Conservation (phyloP, 2,329 filamentous ascomycete species). For the Talaromyces sp. region DNA sequence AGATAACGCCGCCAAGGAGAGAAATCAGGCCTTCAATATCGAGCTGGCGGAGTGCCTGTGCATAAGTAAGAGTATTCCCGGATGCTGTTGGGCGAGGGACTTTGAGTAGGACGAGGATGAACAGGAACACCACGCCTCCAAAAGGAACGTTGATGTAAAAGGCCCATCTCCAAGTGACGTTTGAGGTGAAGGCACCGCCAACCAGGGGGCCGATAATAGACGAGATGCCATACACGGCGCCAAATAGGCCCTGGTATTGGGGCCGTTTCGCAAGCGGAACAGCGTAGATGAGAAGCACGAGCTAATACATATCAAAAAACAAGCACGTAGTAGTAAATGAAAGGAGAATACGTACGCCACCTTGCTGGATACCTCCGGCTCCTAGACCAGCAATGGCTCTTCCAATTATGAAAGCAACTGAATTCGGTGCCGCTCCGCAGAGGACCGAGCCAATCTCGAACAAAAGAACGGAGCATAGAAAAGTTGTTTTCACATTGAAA, state of each 20-base stretch:
- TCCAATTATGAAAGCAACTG: constrained; percentile 30
- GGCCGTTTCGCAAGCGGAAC: constrained; percentile 43
- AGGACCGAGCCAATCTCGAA: constrained; percentile 49
- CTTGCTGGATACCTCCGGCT: constrained; percentile 24
- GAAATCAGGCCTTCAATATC: background rate
- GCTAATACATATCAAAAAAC: background rate
- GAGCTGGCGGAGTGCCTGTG: background rate
- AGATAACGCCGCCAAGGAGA: constrained; percentile 46
- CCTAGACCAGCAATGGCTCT: constrained; percentile 34
- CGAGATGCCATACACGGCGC: constrained; percentile 61
- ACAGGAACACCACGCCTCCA: constrained; percentile 30
- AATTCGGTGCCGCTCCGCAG: constrained; percentile 36
- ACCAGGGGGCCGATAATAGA: constrained; percentile 58
- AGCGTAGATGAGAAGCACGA: constrained; percentile 13
- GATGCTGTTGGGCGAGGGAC: background rate
- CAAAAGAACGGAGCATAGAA: constrained; percentile 38
- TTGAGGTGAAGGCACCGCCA: constrained; percentile 58
- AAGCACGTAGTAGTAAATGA: background rate
- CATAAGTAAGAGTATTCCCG: no score
- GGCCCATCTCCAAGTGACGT: constrained; percentile 59
- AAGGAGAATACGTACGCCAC: constrained; percentile 16
- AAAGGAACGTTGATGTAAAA: constrained; percentile 54
- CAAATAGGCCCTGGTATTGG: constrained; percentile 61
- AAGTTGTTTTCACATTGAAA: constrained; percentile 13
- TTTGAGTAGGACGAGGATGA: constrained; percentile 34